These are phyloP conservation scores for Leccinum variicolor DNA, from an alignment of 768 basidiomycete genomes.

Conservation along the genomic window DNA sequence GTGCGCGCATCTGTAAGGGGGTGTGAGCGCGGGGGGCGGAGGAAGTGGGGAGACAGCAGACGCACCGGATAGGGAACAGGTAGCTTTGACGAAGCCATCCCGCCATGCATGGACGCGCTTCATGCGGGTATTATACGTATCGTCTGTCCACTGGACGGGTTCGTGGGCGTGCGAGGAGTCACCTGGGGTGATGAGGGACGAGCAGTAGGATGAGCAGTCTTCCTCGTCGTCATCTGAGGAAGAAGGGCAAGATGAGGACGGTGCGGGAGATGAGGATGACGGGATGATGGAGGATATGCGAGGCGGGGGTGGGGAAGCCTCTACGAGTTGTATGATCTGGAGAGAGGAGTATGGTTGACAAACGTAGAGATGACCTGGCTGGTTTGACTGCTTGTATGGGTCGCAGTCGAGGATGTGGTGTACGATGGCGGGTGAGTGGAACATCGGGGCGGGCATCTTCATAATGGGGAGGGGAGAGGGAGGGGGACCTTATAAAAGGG, in stretches of 20 bases:
- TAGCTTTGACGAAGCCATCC: slow-evolving; percentile 48
- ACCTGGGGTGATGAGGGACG: slow-evolving; percentile 50
- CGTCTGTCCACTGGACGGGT: slow-evolving; percentile 35
- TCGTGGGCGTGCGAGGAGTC: slow-evolving; percentile 29
- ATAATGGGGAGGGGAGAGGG: slow-evolving; percentile 11
- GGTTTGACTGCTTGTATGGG: slow-evolving; percentile 30
- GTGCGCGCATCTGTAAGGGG: slow-evolving; percentile 3
- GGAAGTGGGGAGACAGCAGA: neutral
- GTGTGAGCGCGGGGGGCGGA: slow-evolving; percentile 5
- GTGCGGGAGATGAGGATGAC: slow-evolving; percentile 37
- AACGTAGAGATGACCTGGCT: slow-evolving; percentile 42
- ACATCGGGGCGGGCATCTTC: slow-evolving; percentile 22
- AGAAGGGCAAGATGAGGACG: slow-evolving; percentile 34
- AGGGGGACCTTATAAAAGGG: slow-evolving; percentile 16
- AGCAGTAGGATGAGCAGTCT: slow-evolving; percentile 71
- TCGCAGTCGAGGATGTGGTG: slow-evolving; percentile 27
- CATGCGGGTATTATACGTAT: slow-evolving; percentile 54
- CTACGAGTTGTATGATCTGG: slow-evolving; percentile 74
- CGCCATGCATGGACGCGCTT: slow-evolving; percentile 73
- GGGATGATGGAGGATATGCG: slow-evolving; percentile 33
- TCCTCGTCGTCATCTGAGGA: slow-evolving; percentile 27
- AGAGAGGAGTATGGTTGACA: slow-evolving; percentile 48
- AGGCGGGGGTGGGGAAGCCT: slow-evolving; percentile 52
- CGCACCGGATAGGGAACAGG: slow-evolving; percentile 43
- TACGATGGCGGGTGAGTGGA: slow-evolving; percentile 21